Base-by-base conservation (phyloP, 371 early-diverging fungal species). In the Syncephalastrum racemosum region DNA sequence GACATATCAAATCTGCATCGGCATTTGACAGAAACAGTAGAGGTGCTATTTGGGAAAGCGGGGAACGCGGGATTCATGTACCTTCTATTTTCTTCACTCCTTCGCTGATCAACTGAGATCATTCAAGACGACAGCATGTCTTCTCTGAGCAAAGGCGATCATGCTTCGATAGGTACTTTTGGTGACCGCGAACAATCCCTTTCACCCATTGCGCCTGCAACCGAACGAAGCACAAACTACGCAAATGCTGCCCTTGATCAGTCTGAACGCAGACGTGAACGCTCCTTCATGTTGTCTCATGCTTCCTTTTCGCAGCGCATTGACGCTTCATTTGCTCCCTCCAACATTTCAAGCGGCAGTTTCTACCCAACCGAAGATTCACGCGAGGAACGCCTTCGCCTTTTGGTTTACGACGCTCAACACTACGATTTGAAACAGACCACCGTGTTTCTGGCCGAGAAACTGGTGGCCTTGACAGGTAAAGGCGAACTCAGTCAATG, bases 331-430 rank as follows among this genome's bases (percentile, higher is more conserved):
- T 39, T 40, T 39, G 36, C 39, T 22, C n/a, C 25, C 22, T 3
- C 52, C 41, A 51, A 18, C 52, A 39, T 39, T 40, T 27, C 18
- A 39, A 25, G 31, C 36, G 19, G 50, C 27, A 48, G 50, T 10
- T 20, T 57, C 31, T 40, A 40, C 36, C 23, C 51, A 15, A 31
- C 24, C n/a, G 23, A 50, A 4, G 46, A 46, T 60, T 42, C 48
- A 15, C 56, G 62, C 16, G 62, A 61, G 40, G 62, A 56, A 23
- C 62, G 62, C 24, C 56, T 61, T 15, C 62, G 62, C 4, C 27
- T 46, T 52, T 18, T 61, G 27, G 51, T 44, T 16, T 23, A 50
- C 20, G 62, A 61, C 15, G 62, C 62, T 3, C 50, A 56, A 18
- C 62, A 61, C 12, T 42, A 48, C 15, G 51, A 61, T 46, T 52